Evolutionary conservation across 2,329 filamentous ascomycete genomes (phyloP).

Genomic region (Fusarium citri): DNA sequence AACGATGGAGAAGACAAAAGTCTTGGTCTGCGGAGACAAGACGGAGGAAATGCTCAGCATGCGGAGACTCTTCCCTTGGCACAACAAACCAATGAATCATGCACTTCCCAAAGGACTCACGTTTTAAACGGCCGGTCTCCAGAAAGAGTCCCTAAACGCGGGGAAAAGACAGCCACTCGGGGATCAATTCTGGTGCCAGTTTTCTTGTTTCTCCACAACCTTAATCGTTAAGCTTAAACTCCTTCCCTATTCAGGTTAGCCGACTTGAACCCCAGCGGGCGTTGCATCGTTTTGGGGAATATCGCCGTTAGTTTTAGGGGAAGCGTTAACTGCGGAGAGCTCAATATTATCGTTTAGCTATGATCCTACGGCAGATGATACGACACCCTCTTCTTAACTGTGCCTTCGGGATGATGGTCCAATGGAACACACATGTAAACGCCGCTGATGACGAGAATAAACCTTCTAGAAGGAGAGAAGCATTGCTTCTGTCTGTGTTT

Average conservation of each 20-base stretch:
- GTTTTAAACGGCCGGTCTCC: not conserved
- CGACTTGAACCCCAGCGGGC: constrained; percentile 5
- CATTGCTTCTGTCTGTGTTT: not conserved
- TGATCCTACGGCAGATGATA: not conserved
- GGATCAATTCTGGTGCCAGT: not conserved
- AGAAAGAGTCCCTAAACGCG: not conserved
- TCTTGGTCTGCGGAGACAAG: constrained; percentile 3
- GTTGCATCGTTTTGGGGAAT: constrained; percentile 16
- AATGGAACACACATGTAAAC: not conserved
- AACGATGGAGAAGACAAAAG: not conserved
- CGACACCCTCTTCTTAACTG: not conserved
- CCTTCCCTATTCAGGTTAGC: constrained; percentile 25
- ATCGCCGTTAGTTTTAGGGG: constrained; percentile 7
- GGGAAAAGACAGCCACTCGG: constrained; percentile 12
- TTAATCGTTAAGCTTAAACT: constrained; percentile 33
- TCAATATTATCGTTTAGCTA: not conserved
- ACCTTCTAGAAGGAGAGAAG: constrained; percentile 26
- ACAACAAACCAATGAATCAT: not conserved
- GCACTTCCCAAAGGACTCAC: constrained; percentile 1
- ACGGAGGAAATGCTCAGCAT: not conserved
- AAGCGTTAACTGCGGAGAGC: not conserved
- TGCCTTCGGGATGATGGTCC: not conserved
- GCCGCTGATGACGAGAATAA: not conserved
- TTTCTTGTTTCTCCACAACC: constrained; percentile 18
- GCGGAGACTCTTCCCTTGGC: constrained; percentile 17